A percentile compares a stretch with the other conserved stretches of the same genome.
These are phyloP conservation scores for Speleostelium caveatum DNA, from an alignment of 78 protist genomes.

Conservation along the genomic window DNA sequence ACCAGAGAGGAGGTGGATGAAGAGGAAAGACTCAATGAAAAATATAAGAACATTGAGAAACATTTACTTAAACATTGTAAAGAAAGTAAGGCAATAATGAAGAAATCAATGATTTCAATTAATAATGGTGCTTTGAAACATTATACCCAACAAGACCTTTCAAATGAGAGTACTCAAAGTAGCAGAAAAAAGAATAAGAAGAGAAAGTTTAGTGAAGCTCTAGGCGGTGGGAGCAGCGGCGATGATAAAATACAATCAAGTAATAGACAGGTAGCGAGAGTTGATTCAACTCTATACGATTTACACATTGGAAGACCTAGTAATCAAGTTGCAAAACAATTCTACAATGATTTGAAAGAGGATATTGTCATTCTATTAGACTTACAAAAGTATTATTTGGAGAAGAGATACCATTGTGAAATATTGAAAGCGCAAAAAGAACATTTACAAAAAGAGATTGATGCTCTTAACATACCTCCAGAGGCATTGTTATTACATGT, in stretches of 20 bases:
- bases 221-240: not conserved
- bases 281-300: slow-evolving; percentile 55
- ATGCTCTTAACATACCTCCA: slow-evolving; percentile 5
- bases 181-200: slow-evolving; percentile 21
- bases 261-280: slow-evolving; percentile 29
- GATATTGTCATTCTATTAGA: slow-evolving; percentile 53
- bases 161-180: too few relatives aligned
- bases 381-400: slow-evolving; percentile 52
- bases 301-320: slow-evolving; percentile 29
- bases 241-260: slow-evolving; percentile 4
- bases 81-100: slow-evolving; percentile 45
- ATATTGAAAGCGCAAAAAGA: slow-evolving; percentile 54
- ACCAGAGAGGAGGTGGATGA: slow-evolving; percentile 47
- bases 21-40: slow-evolving; percentile 35
- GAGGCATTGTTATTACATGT: slow-evolving; percentile 44
- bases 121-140: slow-evolving; percentile 60
- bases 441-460: slow-evolving; percentile 39
- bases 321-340: slow-evolving; percentile 25
- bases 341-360: slow-evolving; percentile 56
- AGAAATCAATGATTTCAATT: slow-evolving; percentile 13
- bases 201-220: not conserved
- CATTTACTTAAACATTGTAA: slow-evolving; percentile 51
- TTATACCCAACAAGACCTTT: not conserved
- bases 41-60: slow-evolving; percentile 49
- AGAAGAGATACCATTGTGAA: slow-evolving; percentile 71